Percentiles rank a stretch among this genome's conserved stretches.
Conservation (phyloP, 2,329 filamentous ascomycete genomes). For the Scedosporium boydii region DNA sequence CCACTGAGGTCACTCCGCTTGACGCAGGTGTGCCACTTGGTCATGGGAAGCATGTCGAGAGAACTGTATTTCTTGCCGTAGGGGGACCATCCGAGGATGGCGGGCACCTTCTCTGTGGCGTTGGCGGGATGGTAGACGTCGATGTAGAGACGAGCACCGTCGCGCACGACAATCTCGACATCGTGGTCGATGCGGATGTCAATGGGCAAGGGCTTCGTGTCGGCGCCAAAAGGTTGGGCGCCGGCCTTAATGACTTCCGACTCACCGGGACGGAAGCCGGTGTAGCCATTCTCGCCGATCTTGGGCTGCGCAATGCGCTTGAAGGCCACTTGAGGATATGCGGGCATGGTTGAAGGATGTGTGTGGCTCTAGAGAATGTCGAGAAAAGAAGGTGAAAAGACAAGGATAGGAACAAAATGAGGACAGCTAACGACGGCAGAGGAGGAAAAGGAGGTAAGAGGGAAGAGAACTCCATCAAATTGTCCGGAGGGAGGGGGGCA, state of each 20-base stretch:
- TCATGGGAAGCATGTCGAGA: conserved; percentile 24
- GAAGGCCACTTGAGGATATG: conserved; percentile 9
- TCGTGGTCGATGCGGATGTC: conserved; percentile 35
- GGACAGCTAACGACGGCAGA: too few species aligned
- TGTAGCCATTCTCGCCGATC: conserved; percentile 8
- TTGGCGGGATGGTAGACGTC: conserved; percentile 34
- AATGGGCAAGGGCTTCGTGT: conserved; percentile 16
- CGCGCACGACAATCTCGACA: conserved; percentile 30
- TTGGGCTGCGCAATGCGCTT: conserved; percentile 17
- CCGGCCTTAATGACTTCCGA: conserved; percentile 27
- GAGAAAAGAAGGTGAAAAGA: neutral
- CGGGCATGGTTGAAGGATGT: conserved; percentile 8
- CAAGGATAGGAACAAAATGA: too few species aligned
- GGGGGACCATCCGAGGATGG: conserved; percentile 32
- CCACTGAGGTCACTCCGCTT: conserved; percentile 13
- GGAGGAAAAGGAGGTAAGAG: too few species aligned
- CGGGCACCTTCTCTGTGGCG: conserved; percentile 26
- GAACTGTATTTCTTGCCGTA: conserved; percentile 37
- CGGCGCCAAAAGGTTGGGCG: conserved; percentile 24
- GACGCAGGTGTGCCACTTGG: conserved; percentile 14
- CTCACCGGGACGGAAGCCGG: conserved; percentile 23
- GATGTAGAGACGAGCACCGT: conserved; percentile 30
- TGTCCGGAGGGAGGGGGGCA: too few species aligned
- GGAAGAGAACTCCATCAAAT: too few species aligned
- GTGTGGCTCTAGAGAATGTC: neutral